Evolutionary conservation across 2,329 filamentous ascomycete species (phyloP), one percentile per base, ranked within the genome.

Genomic region (Domatiomyces catenatus): DNA sequence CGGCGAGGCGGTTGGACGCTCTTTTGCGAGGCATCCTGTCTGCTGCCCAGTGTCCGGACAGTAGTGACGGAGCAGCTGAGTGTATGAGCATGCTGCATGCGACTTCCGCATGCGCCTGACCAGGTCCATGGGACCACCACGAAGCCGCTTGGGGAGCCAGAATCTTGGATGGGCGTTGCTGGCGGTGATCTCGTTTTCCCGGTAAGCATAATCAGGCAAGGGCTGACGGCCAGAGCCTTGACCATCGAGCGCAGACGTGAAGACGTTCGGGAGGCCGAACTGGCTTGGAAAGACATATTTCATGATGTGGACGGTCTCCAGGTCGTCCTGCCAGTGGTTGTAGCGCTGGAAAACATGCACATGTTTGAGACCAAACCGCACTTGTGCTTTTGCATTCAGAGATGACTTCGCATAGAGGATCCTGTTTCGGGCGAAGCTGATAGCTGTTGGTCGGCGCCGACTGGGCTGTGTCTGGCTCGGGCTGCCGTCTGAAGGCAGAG

Each of bases 221-320:
- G 76, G 76, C 59, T 90, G 83, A 0, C 78, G 71, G 0, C 83
- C 90, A 60, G 85, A 77, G 17, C 22, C 53, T 47, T 68, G 75
- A 19, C 62, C 63, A 62, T 92, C 76, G 15, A 83, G 74, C 2
- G 71, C 68, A 4, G 81, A 85, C 0, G 81, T 87, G 63, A 96
- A 95, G n/a, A 84, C 87, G 65, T 96, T 98, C 62, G 94, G 87
- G 2, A 98, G 70, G 12, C 79, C 79, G 61, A 94, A 96, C 61
- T 96, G 89, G 8, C 83, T 76, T 28, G 92, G 92, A 59, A 98
- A 98, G 1, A 98, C 81, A 65, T 96, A 90, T 72, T 90, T 92
- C 76, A 94, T 79, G 18, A 94, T 67, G 58, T 84, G 85, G 8
- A 80, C 62, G 0, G 80, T 84, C 55, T 83, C 75, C 10, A 66